phyloP scores from a whole-genome alignment of 345 rosid species.

The Aquilaria yunnanensis region DNA sequence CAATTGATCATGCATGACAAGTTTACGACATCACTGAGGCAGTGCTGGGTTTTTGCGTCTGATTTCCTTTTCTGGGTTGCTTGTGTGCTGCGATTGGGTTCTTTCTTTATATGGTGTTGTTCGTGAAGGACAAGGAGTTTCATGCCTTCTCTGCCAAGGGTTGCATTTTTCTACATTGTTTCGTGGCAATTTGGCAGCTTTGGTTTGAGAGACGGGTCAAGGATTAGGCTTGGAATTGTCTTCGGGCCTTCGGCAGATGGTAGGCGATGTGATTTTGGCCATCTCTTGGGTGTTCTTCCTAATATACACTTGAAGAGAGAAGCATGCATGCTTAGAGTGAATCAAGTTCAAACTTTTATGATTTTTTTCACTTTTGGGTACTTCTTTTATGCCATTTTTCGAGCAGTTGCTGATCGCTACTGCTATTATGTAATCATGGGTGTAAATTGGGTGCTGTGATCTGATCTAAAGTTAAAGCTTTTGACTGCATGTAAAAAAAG shows the following conservation, averaged over 20 bases:
- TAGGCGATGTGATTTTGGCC: slow-evolving; percentile 49
- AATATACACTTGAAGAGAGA: slow-evolving; percentile 68
- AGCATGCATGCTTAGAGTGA: slow-evolving; percentile 37
- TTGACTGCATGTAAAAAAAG: too few relatives aligned
- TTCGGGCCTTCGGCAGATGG: slow-evolving; percentile 30
- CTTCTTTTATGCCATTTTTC: neutral
- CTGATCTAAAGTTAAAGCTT: slow-evolving; percentile 4
- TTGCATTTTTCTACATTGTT: slow-evolving; percentile 42
- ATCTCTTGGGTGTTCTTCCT: slow-evolving; percentile 64
- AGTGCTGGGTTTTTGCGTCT: slow-evolving; percentile 19
- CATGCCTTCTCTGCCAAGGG: slow-evolving; percentile 66
- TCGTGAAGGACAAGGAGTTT: slow-evolving; percentile 47
- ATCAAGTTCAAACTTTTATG: neutral
- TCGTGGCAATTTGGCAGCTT: slow-evolving; percentile 56
- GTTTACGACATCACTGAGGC: too few relatives aligned
- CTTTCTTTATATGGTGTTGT: slow-evolving; percentile 59
- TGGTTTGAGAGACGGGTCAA: slow-evolving; percentile 53
- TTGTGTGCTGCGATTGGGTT: slow-evolving; percentile 51
- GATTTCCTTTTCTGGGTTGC: slow-evolving; percentile 69
- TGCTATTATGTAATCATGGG: neutral
- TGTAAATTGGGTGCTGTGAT: slow-evolving; percentile 6
- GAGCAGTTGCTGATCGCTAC: neutral
- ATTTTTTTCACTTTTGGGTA: neutral
- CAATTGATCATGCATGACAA: too few relatives aligned
- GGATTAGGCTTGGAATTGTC: slow-evolving; percentile 54